Evolutionary conservation across 1,139 yeast species (phyloP), one percentile per base, ranked within the genome.

Genomic region (Zygosaccharomyces pseudobailii): DNA sequence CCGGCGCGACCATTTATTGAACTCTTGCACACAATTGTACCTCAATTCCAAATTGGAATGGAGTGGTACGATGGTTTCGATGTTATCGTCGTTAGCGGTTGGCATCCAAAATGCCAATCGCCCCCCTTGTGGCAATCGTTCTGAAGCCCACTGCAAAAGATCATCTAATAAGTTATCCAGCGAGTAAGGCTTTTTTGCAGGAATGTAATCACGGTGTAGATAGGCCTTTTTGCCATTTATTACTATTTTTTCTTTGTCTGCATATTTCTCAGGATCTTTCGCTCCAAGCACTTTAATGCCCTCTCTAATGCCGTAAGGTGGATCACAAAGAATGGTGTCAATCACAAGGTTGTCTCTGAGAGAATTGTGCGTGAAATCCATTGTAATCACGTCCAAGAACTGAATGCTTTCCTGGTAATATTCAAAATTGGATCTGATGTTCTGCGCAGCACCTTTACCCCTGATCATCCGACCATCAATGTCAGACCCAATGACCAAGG

Each of bases 21-120:
- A 92, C 54, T 82, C 88, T 63, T 92, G 99, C 35, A 85, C 90
- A 54, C 95, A 74, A 53, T 83, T 81, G 57, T 87, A 82, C 39
- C 84, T 67, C 53, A 89, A 71, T 61, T 86, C 85, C 49, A 92
- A 67, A 42, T 78, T 79, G 49, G 79, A 75, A 66, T 92, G 96
- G 56, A 82, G 81, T 2, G 97, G 97, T 35, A 90, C 81, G 48
- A 79, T 74, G 31, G 86, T 80, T 50, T 82, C 82, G 10, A 72
- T 66, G 55, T 80, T 82, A 54, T 87, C 95, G 56, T 87, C 96
- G 62, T 89, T 89, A 2, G 97, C 95, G 0, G 95, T 86, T 0
- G 99, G 99, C 95, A 92, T 87, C 99, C 99, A 92, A 65, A 89
- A 90, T 22, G 95, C 87, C 33, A 92, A 71, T 52, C 97, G 71